These are phyloP conservation scores for Hymenoscyphus linearis DNA, from an alignment of 2,329 filamentous ascomycete species.

Conservation along the genomic window DNA sequence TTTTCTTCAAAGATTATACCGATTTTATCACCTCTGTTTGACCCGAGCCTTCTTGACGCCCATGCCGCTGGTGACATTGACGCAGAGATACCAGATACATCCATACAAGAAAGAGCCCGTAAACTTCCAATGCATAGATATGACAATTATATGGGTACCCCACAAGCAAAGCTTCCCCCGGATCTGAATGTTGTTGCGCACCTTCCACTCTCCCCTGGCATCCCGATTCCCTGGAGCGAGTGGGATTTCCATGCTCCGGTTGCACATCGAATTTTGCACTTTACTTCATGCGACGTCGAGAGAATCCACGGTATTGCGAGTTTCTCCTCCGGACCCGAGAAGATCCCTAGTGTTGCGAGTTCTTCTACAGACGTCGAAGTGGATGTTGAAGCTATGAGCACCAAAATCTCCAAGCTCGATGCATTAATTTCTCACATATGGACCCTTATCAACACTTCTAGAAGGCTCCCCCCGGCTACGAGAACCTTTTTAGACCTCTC, in stretches of 20 bases:
- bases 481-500: constrained; percentile 36
- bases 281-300: constrained; percentile 34
- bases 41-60: constrained; percentile 37
- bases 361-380: constrained; percentile 7
- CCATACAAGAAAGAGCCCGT: constrained; percentile 30
- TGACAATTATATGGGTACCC: constrained; percentile 37
- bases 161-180: constrained; percentile 17
- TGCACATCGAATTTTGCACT: constrained; percentile 34
- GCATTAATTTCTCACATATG: constrained; percentile 43
- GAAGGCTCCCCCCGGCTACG: constrained; percentile 26
- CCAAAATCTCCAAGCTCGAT: constrained; percentile 39
- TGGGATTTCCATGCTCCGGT: constrained; percentile 37
- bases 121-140: constrained; percentile 41
- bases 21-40: constrained; percentile 33
- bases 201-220: constrained; percentile 26
- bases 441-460: constrained; percentile 39
- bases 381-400: too few relatives aligned
- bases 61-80: constrained; percentile 30
- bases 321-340: constrained; percentile 17
- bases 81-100: constrained; percentile 23
- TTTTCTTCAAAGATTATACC: constrained; percentile 9
- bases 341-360: constrained; percentile 30
- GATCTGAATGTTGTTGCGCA: constrained; percentile 26
- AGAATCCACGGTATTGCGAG: constrained; percentile 30
- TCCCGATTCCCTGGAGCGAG: constrained; percentile 37